These are phyloP conservation scores for Solanum hybrid DNA, from an alignment of 305 asterid genomes.

Conservation along the genomic window DNA sequence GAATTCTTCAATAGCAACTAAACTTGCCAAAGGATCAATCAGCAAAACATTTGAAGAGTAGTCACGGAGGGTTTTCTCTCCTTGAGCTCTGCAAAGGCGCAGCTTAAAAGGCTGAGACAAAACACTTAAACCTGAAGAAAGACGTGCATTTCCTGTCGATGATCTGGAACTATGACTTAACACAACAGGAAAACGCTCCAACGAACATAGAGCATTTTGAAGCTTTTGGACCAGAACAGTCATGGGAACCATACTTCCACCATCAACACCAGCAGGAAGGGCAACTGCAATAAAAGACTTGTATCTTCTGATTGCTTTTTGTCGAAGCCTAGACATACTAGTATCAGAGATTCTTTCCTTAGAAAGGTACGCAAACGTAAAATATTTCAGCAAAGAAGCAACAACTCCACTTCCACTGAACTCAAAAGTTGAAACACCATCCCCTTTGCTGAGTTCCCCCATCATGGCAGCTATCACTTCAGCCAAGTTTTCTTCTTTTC, in stretches of 20 bases:
- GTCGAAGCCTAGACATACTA: constrained; percentile 62
- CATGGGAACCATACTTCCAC: constrained; percentile 53
- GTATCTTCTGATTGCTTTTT: constrained; percentile 76
- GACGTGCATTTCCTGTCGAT: constrained; percentile 68
- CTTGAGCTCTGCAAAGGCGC: constrained; percentile 94
- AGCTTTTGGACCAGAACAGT: constrained; percentile 74
- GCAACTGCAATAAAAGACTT: constrained; percentile 70
- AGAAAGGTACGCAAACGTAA: constrained; percentile 73
- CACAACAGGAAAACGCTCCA: constrained; percentile 93
- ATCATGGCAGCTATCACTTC: constrained; percentile 70
- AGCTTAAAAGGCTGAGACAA: constrained; percentile 87
- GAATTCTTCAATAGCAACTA: constrained; percentile 93
- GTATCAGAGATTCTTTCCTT: constrained; percentile 66
- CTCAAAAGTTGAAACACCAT: constrained; percentile 94
- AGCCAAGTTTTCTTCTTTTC: constrained; percentile 63
- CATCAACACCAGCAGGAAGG: constrained; percentile 46
- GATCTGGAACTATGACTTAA: constrained; percentile 82
- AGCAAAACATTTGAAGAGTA: constrained; percentile 89
- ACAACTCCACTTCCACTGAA: constrained; percentile 95
- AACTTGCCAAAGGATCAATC: constrained; percentile 92
- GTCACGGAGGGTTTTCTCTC: constrained; percentile 90
- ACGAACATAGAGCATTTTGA: constrained; percentile 84
- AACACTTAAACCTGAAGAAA: constrained; percentile 86
- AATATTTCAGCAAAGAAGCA: constrained; percentile 72
- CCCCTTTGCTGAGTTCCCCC: constrained; percentile 79